Evolutionary conservation across 768 basidiomycete species (phyloP), one percentile per base, ranked within the genome.

Genomic region (Hydnomerulius pinastri): DNA sequence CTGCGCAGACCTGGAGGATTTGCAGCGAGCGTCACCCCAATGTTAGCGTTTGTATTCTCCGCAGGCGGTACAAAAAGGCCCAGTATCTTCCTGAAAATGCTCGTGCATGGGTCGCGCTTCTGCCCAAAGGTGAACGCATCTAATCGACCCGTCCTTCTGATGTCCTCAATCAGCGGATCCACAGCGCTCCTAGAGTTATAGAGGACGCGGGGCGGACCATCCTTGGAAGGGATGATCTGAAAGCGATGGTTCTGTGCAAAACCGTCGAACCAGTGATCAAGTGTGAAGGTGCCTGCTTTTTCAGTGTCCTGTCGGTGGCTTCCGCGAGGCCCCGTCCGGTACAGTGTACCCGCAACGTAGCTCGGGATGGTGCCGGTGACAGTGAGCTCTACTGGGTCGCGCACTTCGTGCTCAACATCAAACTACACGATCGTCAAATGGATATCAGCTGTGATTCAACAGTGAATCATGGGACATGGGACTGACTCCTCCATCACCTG

Each of bases 221-320:
- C 23, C 24, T 25, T 12, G 18, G 42, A 51, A 1, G 56, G 38
- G 18, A 42, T 40, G 45, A 69, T 63, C 46, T 64, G 57, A 53
- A 69, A 68, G 39, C 59, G 58, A 53, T 69, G 66, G 48, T 62
- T 57, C 49, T 62, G 53, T 4, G 56, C 53, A 25, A 68, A 53
- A 38, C 66, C 68, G 49, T 69, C 68, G 52, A 69, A 68, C 66
- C 65, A 63, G 46, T 66, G 67, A 21, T 53, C 41, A 18, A 60
- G 43, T 7, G 61, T 39, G 23, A 58, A 44, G 30, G 54, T 51
- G 27, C 40, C 29, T 10, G 27, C 35, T 20, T 51, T 48, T 15
- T 36, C 30, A 9, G 51, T 29, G 13, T 56, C 41, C 25, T 59
- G 47, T 27, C 60, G 47, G 39, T 54, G 29, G 32, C 36, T 47